Evolutionary conservation across 768 basidiomycete genomes (phyloP).

Genomic region (Leucosporidium creatinivorum): DNA sequence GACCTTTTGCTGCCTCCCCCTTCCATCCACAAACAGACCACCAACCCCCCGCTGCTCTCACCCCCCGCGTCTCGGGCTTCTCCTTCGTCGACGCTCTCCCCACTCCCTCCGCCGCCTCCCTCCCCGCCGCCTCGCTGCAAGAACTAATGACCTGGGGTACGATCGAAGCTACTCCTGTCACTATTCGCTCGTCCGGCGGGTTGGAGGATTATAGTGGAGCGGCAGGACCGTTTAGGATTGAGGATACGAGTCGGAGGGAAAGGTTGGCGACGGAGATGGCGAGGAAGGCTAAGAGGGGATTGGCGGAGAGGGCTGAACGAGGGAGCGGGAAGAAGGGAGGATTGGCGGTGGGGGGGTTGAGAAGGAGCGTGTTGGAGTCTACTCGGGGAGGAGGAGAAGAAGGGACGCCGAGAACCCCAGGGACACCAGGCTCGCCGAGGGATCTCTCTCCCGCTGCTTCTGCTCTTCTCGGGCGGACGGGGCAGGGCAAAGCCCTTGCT

Average conservation of each 20-base stretch:
- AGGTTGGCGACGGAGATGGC: constrained; percentile 72
- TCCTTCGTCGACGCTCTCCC: constrained; percentile 77
- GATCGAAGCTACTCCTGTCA: constrained; percentile 79
- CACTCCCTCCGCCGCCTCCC: constrained; percentile 72
- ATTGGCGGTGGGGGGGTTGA: constrained; percentile 8
- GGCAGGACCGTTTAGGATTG: constrained; percentile 66
- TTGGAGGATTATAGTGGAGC: constrained; percentile 33
- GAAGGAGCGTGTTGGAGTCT: constrained; percentile 5
- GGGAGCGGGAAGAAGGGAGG: neutral
- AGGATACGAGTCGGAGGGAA: constrained; percentile 71
- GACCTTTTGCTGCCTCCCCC: neutral
- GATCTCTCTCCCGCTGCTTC: constrained; percentile 30
- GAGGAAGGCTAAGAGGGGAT: constrained; percentile 51
- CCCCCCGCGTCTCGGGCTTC: constrained; percentile 50
- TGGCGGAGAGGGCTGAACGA: constrained; percentile 3
- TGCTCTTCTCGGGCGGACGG: constrained; percentile 17
- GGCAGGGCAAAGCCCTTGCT: constrained; percentile 24
- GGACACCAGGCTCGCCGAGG: too few species aligned
- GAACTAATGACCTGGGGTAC: constrained; percentile 98
- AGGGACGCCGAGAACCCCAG: constrained; percentile 11
- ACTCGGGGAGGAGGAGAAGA: neutral
- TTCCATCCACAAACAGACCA: constrained; percentile 52
- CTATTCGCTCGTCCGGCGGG: constrained; percentile 57
- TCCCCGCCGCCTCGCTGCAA: constrained; percentile 74
- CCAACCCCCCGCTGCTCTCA: constrained; percentile 18